Evolutionary conservation across 495 filamentous ascomycete species (phyloP), one percentile per base, ranked within the genome.

Genomic region (Aspergillus sclerotioniger): DNA sequence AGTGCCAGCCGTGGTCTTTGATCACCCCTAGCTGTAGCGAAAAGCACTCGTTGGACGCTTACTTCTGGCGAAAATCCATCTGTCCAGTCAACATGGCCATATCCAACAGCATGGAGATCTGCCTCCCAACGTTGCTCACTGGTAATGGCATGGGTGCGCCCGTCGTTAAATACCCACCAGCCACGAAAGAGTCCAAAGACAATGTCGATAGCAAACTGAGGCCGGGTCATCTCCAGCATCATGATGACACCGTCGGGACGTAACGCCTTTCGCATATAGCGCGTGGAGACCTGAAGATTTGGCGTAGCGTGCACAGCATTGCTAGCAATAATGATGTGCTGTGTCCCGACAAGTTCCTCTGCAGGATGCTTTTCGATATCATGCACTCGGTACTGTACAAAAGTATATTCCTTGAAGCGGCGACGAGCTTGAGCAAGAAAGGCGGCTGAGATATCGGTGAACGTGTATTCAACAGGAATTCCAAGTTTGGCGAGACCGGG

Each of bases 131-230:
- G 51, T 0, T 49, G 21, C 28, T 70, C 61, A 15, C 63, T 54
- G 0, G 70, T 63, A 7, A 83, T 53, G 0, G 78, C 78, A 61
- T 84, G 79, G 3, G 41, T 54, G 0, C 79, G 73, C 3, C 80
- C 79, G 59, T 84, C 81, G 4, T 73, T 70, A 15, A 78, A 77
- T 13, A 76, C 64, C 81, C 81, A 83, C 82, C 82, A 84, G 7
- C 81, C 80, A 17, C 80, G 74, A 0, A 83, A 69, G 7, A 80
- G 60, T 3, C 80, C 80, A 52, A 77, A 82, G 10, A 79, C 68
- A 25, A 84, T 51, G 51, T 84, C 80, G 12, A 79, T 66, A 63
- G 73, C 80, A 55, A 69, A 69, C 0, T 75, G 47, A 2, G 62
- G 50, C 41, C 50, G 50, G 3, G 75, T 80, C 65, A 80, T 71